Evolutionary conservation across 78 protist species (phyloP).

Genomic region (Dictyostelium discoideum): DNA sequence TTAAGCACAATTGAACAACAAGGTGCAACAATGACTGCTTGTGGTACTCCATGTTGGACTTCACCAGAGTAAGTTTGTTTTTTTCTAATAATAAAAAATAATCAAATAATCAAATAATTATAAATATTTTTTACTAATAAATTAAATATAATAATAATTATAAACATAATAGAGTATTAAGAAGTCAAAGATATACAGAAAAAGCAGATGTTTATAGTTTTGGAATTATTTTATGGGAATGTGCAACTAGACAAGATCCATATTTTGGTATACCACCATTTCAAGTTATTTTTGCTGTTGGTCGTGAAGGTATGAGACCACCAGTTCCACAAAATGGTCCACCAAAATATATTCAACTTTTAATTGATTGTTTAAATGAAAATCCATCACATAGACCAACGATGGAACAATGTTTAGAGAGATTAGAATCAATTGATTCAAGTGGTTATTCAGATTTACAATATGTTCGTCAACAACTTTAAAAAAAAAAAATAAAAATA

Average conservation of each 20-base stretch:
- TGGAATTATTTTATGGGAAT: conserved; percentile 84
- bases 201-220: conserved; percentile 78
- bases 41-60: conserved; percentile 88
- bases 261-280: conserved; percentile 82
- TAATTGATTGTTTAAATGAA: conserved; percentile 77
- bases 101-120: too few relatives aligned
- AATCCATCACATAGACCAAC: conserved; percentile 67
- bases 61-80: conserved; percentile 62
- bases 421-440: conserved; percentile 50
- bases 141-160: too few relatives aligned
- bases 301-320: conserved; percentile 77
- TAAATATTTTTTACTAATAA: neutral
- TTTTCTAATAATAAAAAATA: too few relatives aligned
- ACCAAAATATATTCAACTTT: conserved; percentile 23
- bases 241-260: conserved; percentile 81
- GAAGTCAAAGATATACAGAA: conserved; percentile 80
- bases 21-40: conserved; percentile 79
- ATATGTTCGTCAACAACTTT: neutral
- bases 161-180: neutral
- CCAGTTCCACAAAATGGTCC: conserved; percentile 65
- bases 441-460: neutral
- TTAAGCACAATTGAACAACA: conserved; percentile 62
- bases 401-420: conserved; percentile 61
- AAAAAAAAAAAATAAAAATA: too few relatives aligned
- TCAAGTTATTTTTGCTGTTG: conserved; percentile 84